Conservation (phyloP, 2,329 filamentous ascomycete species). For the Colletotrichum noveboracense region DNA sequence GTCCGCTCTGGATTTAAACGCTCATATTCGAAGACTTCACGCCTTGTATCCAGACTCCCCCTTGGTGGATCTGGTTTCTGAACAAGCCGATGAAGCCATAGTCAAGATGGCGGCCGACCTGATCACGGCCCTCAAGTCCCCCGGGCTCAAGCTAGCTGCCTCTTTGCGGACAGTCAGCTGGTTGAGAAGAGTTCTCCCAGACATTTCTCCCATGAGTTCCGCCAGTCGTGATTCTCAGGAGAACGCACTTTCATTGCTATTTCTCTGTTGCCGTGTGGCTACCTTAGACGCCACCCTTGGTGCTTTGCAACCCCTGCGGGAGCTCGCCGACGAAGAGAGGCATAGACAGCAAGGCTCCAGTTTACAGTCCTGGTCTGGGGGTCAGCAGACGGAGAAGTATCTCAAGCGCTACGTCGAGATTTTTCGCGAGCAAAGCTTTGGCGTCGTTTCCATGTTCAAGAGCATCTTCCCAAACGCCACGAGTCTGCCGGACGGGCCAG, state of each 20-base stretch:
- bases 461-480: slow-evolving; percentile 77
- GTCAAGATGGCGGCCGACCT: slow-evolving; percentile 87
- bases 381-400: slow-evolving; percentile 93
- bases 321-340: slow-evolving; percentile 88
- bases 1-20: slow-evolving; percentile 86
- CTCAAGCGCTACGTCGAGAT: slow-evolving; percentile 96
- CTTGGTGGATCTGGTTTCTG: slow-evolving; percentile 74
- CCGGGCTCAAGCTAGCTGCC: slow-evolving; percentile 83
- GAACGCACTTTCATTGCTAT: slow-evolving; percentile 79
- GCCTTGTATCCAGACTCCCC: slow-evolving; percentile 81
- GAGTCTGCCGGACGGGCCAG: not conserved
- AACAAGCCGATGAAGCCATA: slow-evolving; percentile 86
- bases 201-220: slow-evolving; percentile 52
- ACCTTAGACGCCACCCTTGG: slow-evolving; percentile 81
- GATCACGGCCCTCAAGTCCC: slow-evolving; percentile 76
- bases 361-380: slow-evolving; percentile 63
- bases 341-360: slow-evolving; percentile 48
- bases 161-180: slow-evolving; percentile 92
- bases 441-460: slow-evolving; percentile 91
- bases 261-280: slow-evolving; percentile 83
- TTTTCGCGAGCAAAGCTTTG: slow-evolving; percentile 96
- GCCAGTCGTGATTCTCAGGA: slow-evolving; percentile 45
- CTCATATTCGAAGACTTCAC: slow-evolving; percentile 89
- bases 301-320: slow-evolving; percentile 83
- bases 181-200: slow-evolving; percentile 85